phyloP scores from a whole-genome alignment of 2,329 filamentous ascomycete species.

The Didymella pomorum region DNA sequence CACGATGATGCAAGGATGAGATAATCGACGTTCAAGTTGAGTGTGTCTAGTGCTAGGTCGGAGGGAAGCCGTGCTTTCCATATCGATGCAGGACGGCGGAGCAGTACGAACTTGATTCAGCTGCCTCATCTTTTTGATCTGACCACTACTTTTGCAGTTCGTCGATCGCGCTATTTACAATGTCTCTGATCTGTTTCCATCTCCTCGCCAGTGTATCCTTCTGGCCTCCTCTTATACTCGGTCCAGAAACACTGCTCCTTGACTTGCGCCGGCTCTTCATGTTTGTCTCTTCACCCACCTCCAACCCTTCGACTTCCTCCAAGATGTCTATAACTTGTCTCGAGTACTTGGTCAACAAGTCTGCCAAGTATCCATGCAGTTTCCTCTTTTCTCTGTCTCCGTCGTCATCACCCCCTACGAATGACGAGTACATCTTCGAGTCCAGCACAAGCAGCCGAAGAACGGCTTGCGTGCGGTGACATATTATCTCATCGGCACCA shows the following conservation, averaged over 20 bases:
- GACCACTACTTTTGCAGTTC: constrained; percentile 14
- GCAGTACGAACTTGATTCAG: background rate
- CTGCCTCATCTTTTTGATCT: background rate
- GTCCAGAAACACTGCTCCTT: background rate
- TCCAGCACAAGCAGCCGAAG: constrained; percentile 49
- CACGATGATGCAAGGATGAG: background rate
- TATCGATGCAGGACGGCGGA: background rate
- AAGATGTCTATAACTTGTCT: constrained; percentile 38
- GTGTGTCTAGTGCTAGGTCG: background rate
- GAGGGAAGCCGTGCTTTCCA: background rate
- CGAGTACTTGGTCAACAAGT: constrained; percentile 42
- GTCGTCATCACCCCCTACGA: constrained; percentile 45
- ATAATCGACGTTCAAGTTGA: background rate
- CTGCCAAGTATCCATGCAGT: constrained; percentile 50
- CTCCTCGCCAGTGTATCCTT: constrained; percentile 36
- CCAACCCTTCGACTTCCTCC: constrained; percentile 39
- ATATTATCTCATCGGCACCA: constrained; percentile 42
- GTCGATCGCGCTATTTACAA: constrained; percentile 31
- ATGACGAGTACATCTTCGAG: constrained; percentile 39
- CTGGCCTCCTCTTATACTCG: constrained; percentile 25
- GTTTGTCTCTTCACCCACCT: constrained; percentile 27
- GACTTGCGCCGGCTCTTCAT: constrained; percentile 2
- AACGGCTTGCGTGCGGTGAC: constrained; percentile 57
- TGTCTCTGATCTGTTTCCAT: constrained; percentile 51
- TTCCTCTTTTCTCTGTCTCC: constrained; percentile 45